phyloP scores from a whole-genome alignment of 1,284 basidiomycete species.

The Cutaneotrichosporon cyanovorans region DNA sequence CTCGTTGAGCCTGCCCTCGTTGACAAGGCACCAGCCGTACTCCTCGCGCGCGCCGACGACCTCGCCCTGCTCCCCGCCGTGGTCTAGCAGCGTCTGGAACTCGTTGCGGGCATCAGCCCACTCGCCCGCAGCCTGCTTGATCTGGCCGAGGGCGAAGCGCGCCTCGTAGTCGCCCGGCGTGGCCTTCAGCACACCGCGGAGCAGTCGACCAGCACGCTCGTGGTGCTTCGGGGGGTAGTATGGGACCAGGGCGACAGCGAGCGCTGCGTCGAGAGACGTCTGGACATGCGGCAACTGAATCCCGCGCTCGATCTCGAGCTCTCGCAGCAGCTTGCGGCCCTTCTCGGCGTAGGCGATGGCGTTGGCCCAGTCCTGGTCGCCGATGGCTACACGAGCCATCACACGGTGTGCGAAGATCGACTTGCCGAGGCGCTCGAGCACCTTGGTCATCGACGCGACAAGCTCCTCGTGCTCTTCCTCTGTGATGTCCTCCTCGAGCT shows the following conservation, averaged over 20 bases:
- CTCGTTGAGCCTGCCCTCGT: slow-evolving; percentile 52
- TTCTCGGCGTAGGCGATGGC: slow-evolving; percentile 63
- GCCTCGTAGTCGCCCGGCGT: slow-evolving; percentile 60
- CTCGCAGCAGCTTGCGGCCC: slow-evolving; percentile 56
- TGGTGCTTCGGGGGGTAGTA: slow-evolving; percentile 87
- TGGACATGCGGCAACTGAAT: slow-evolving; percentile 40
- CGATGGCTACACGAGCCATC: slow-evolving; percentile 62
- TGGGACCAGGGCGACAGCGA: slow-evolving; percentile 62
- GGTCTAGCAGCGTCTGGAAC: slow-evolving; percentile 53
- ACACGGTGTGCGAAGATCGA: slow-evolving; percentile 69
- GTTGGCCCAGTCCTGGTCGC: slow-evolving; percentile 69
- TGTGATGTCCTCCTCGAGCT: slow-evolving; percentile 34
- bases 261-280: slow-evolving; percentile 34
- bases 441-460: slow-evolving; percentile 36
- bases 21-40: slow-evolving; percentile 73
- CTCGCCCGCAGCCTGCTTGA: slow-evolving; percentile 57
- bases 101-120: slow-evolving; percentile 64
- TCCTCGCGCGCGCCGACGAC: slow-evolving; percentile 73
- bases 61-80: slow-evolving; percentile 32
- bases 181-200: slow-evolving; percentile 61
- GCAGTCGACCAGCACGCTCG: slow-evolving; percentile 61
- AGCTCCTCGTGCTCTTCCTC: slow-evolving; percentile 41
- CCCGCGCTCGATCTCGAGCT: slow-evolving; percentile 57
- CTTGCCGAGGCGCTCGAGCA: slow-evolving; percentile 46
- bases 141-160: slow-evolving; percentile 67